Percentiles rank a stretch among this genome's conserved stretches.
Evolutionary conservation across 352 stramenopile genomes (phyloP).

Genomic region (Phytophthora tubulina): DNA sequence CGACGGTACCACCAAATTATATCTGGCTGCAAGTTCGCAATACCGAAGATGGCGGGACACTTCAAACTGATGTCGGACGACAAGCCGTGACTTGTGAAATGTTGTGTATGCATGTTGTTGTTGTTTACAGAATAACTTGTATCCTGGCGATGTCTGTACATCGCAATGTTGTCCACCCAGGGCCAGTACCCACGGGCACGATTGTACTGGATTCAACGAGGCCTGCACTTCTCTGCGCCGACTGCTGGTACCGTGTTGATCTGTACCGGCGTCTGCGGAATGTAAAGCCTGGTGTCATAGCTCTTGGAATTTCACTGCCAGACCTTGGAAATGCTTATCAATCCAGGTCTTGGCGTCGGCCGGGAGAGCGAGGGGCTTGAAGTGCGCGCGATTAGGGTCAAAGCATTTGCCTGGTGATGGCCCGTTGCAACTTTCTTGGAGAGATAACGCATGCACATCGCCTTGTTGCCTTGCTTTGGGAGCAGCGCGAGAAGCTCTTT

Average conservation of each 20-base stretch:
- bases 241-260: too few relatives aligned
- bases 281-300: slow-evolving; percentile 6
- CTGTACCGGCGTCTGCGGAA: neutral
- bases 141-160: too few relatives aligned
- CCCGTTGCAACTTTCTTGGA: slow-evolving; percentile 15
- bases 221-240: too few relatives aligned
- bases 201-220: too few relatives aligned
- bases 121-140: too few relatives aligned
- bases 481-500: neutral
- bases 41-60: too few relatives aligned
- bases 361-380: neutral
- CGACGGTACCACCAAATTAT: too few relatives aligned
- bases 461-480: slow-evolving; percentile 14
- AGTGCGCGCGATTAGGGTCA: neutral
- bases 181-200: neutral
- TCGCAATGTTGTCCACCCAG: too few relatives aligned
- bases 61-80: too few relatives aligned
- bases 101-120: too few relatives aligned
- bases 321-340: slow-evolving; percentile 1
- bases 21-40: too few relatives aligned
- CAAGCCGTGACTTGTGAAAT: too few relatives aligned
- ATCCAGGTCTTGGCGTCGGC: slow-evolving; percentile 12
- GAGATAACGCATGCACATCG: slow-evolving; percentile 26
- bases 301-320: slow-evolving; percentile 8
- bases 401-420: slow-evolving; percentile 12